These are phyloP conservation scores for Penicillium frequentans DNA, from an alignment of 2,329 filamentous ascomycete genomes.

Conservation along the genomic window DNA sequence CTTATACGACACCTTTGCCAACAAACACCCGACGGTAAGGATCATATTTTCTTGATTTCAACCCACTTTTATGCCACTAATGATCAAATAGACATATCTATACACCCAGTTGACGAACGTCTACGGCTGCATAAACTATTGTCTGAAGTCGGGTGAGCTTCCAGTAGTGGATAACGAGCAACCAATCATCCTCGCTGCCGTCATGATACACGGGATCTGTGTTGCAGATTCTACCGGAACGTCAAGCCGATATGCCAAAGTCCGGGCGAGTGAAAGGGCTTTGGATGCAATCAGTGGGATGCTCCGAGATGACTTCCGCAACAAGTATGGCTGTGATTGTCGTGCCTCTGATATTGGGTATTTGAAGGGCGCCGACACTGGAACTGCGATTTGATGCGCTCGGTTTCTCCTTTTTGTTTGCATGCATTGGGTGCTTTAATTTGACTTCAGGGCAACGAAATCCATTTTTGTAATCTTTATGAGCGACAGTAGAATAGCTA, in stretches of 20 bases:
- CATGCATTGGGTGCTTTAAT: background rate
- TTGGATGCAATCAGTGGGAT: conserved; percentile 50
- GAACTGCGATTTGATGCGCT: conserved; percentile 29
- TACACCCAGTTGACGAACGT: conserved; percentile 62
- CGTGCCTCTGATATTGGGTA: conserved; percentile 9
- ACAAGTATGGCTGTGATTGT: conserved; percentile 66
- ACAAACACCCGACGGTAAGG: conserved; percentile 71
- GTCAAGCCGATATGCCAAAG: conserved; percentile 72
- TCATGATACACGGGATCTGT: conserved; percentile 73
- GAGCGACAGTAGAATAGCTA: background rate
- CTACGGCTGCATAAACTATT: conserved; percentile 65
- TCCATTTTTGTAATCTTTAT: background rate
- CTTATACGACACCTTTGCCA: conserved; percentile 83
- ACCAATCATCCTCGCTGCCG: conserved; percentile 62
- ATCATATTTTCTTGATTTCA: background rate
- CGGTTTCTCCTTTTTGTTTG: background rate
- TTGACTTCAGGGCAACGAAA: background rate
- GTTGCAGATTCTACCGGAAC: conserved; percentile 62
- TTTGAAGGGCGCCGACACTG: conserved; percentile 19
- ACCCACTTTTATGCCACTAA: background rate
- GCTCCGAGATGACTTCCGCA: conserved; percentile 59
- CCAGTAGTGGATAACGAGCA: conserved; percentile 46
- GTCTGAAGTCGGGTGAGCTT: conserved; percentile 48
- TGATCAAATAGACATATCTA: conserved; percentile 58
- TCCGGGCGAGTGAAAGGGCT: conserved; percentile 48